Base-by-base conservation (phyloP, 352 stramenopile species). In the Globisporangium cystogenes region DNA sequence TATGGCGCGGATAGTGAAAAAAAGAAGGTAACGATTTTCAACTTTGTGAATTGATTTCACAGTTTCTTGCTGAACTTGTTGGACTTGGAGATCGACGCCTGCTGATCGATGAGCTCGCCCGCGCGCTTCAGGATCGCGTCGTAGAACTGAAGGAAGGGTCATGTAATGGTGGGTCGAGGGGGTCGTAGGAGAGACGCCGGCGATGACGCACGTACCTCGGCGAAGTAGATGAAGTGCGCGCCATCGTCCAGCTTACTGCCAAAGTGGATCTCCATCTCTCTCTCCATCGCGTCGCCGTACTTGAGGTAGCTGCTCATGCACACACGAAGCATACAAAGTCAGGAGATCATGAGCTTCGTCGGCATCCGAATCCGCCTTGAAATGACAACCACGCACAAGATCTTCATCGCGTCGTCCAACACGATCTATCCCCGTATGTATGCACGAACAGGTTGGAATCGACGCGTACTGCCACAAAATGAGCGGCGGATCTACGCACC, bases 191-290 rank as follows among this genome's bases (percentile, higher is more conserved):
- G 23, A 23, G 29, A 21, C 16, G 33, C 1, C 4, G 20, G 27
- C 14, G 16, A 14, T 20, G 16, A 14, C 4, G 16, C 40, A 49
- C 42, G 8, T 51, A 88, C 78, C 71, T 89, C 68, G 3, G 49
- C 46, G 24, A 90, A 93, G 5, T 68, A 72, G 42, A 90, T 80
- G 24, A 76, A 72, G 48, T 88, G 74, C 11, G 65, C 67, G 35
- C 76, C 82, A 64, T 87, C 69, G 53, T 82, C 65, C 4, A 87
- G 65, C 41, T 83, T 59, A 39, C 75, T 76, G 49, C 71, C 70
- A 54, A 93, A 93, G 47, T 89, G 76, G 10, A 65, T 60, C 51
- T 89, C 68, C 82, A 90, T 90, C 53, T 93, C 79, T 21, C 74
- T 68, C 55, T 93, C 79, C 76, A 93, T 89, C n/a, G 59, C 63